Base-by-base conservation (phyloP, 176 grass and related monocot genomes). In the Avena sativa region DNA sequence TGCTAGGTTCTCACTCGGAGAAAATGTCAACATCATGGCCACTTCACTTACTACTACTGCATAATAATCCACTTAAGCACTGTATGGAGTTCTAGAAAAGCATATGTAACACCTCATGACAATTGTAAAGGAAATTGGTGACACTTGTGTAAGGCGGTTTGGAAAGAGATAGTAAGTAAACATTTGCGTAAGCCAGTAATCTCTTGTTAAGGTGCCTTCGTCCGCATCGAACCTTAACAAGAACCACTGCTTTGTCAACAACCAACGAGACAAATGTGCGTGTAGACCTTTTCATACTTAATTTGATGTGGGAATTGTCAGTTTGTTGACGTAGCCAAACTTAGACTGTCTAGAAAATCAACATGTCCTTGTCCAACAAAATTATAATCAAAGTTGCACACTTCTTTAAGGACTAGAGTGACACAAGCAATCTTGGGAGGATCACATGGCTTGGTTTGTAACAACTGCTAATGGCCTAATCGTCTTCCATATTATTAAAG, bases 1-100 rank as follows among this genome's bases (percentile, higher is more conserved):
- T 88, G 86, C 71, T 85, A 77, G 76, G 70, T 91, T 81, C 76
- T 78, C 89, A 77, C 81, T 81, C 86, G 53, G 20, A 88, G 71
- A 70, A 32, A 71, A 36, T 62, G 89, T 88, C 86, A 85, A 15
- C 86, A 88, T 91, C 89, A 70, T 58, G 26, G 76, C 51, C 70
- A 85, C 89, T 56, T 81, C 89, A 91, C 28, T 28, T 28, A 28
- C 28, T 71, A 47, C 70, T 3, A 62, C 71, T 4, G 44, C 61
- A 81, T 28, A 28, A 28, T 23, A 62, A 76, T 76, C 60, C 81
- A 69, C 60, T 67, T 81, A 67, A 69, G 16, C 12, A 30, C 19
- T 70, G 26, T 58, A 32, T 72, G 63, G 49, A 85, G 23, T 34
- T 75, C 44, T 81, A 82, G 68, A 38, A 77, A 72, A 57, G 16